These are phyloP conservation scores for Aspergillus tamarii DNA, from an alignment of 2,329 filamentous ascomycete species.

Conservation along the genomic window DNA sequence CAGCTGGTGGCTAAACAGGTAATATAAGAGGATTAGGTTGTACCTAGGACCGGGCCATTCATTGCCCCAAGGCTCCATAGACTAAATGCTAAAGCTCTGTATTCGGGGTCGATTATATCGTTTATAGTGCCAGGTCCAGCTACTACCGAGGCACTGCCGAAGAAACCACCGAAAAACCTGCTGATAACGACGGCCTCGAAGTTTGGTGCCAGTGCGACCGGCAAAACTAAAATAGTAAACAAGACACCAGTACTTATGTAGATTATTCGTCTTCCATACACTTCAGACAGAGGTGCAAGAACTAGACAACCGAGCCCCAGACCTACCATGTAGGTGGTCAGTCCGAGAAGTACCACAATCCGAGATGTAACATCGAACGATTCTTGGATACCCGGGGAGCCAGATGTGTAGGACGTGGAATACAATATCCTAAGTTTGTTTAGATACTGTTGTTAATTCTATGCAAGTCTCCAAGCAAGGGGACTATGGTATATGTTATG, in stretches of 20 bases:
- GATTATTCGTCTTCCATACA: slow-evolving; percentile 45
- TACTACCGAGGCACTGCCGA: slow-evolving; percentile 72
- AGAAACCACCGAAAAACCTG: slow-evolving; percentile 45
- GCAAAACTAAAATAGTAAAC: slow-evolving; percentile 68
- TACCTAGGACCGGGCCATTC: slow-evolving; percentile 60
- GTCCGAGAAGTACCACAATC: slow-evolving; percentile 65
- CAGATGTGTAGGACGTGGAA: slow-evolving; percentile 72
- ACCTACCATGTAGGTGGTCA: slow-evolving; percentile 75
- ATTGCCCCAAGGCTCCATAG: slow-evolving; percentile 77
- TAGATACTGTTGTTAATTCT: neutral
- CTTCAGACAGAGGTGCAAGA: slow-evolving; percentile 62
- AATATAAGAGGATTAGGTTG: slow-evolving; percentile 19
- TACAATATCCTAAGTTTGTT: slow-evolving; percentile 57
- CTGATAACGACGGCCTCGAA: slow-evolving; percentile 20
- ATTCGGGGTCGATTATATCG: slow-evolving; percentile 73
- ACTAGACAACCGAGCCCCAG: slow-evolving; percentile 68
- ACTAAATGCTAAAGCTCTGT: slow-evolving; percentile 75
- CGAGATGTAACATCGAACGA: slow-evolving; percentile 62
- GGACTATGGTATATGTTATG: neutral
- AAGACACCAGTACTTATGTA: slow-evolving; percentile 65
- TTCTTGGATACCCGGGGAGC: slow-evolving; percentile 66
- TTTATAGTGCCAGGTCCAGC: slow-evolving; percentile 77
- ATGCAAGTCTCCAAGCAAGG: neutral
- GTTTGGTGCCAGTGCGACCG: slow-evolving; percentile 61
- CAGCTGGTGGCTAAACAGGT: neutral